Percentiles rank a stretch among this genome's conserved stretches.
Evolutionary conservation across 2,329 filamentous ascomycete genomes (phyloP).

Genomic region (Grosmannia serpens): DNA sequence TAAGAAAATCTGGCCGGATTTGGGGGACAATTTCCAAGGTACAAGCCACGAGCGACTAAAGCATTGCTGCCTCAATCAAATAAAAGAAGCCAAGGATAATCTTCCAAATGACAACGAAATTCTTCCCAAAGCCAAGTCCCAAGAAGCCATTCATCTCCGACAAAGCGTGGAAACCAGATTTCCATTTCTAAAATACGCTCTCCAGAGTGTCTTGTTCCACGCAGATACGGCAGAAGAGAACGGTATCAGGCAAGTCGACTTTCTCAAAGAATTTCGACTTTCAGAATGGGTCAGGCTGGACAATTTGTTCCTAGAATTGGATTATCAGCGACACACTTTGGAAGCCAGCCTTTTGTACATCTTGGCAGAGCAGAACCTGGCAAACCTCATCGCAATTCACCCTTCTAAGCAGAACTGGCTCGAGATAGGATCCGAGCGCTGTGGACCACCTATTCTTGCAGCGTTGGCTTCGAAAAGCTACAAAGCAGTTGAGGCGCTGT

Average conservation of each 20-base stretch:
- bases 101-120: background rate
- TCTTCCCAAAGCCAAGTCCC: background rate
- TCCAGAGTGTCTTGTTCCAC: slow-evolving; percentile 27
- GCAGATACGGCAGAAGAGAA: slow-evolving; percentile 22
- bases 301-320: slow-evolving; percentile 14
- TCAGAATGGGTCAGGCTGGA: slow-evolving; percentile 19
- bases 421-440: background rate
- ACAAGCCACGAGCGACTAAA: slow-evolving; percentile 31
- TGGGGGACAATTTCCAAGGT: slow-evolving; percentile 19
- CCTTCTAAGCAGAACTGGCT: background rate
- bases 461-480: background rate
- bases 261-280: slow-evolving; percentile 20
- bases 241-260: slow-evolving; percentile 17
- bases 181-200: slow-evolving; percentile 36
- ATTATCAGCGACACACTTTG: background rate
- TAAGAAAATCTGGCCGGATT: slow-evolving; percentile 18
- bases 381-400: background rate
- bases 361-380: background rate
- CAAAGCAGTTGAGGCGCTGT: background rate
- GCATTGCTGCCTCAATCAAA: slow-evolving; percentile 28
- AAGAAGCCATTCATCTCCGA: background rate
- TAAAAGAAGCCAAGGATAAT: slow-evolving; percentile 12
- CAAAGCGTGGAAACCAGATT: slow-evolving; percentile 12
- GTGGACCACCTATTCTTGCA: background rate
- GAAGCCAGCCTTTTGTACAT: background rate